Evolutionary conservation across 1,139 yeast species (phyloP).

Genomic region (Debaryomyces robertsiae): DNA sequence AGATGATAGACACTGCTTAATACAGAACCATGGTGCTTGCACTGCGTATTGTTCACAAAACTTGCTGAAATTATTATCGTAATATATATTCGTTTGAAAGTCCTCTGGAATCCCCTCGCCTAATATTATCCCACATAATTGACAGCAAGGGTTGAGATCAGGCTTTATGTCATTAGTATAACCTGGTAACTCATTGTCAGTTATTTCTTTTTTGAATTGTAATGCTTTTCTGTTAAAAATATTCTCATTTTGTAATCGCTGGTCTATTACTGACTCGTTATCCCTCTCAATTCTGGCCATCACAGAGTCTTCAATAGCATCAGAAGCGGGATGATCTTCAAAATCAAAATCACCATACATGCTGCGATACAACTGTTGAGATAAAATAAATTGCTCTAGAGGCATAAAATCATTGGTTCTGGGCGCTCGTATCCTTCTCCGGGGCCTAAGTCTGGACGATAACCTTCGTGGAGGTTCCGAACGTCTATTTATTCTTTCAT

Average conservation of each 20-base stretch:
- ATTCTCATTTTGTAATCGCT: conserved; percentile 35
- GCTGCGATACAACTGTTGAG: conserved; percentile 13
- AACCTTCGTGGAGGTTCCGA: conserved; percentile 1
- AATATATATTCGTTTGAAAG: conserved; percentile 38
- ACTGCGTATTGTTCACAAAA: conserved; percentile 36
- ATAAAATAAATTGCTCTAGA: conserved; percentile 13
- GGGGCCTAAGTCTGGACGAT: conserved; percentile 5
- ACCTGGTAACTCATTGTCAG: conserved; percentile 26
- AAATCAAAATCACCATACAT: conserved; percentile 9
- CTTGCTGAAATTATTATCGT: conserved; percentile 28
- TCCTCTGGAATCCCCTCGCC: conserved; percentile 71
- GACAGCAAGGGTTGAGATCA: conserved; percentile 51
- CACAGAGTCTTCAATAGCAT: conserved; percentile 33
- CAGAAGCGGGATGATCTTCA: conserved; percentile 9
- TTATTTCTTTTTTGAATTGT: conserved; percentile 30
- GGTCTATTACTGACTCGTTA: conserved; percentile 39
- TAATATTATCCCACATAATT: conserved; percentile 66
- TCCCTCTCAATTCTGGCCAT: conserved; percentile 47
- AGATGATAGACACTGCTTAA: conserved; percentile 47
- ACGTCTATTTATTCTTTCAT: conserved; percentile 3
- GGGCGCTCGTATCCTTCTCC: conserved; percentile 7
- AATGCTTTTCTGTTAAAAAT: conserved; percentile 32
- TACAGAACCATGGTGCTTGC: conserved; percentile 68
- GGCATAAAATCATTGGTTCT: conserved; percentile 7
- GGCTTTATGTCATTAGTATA: conserved; percentile 43